Percentiles rank a stretch among this genome's conserved stretches.
Evolutionary conservation across 2,329 filamentous ascomycete genomes (phyloP).

Genomic region (Hymenoscyphus occultus): DNA sequence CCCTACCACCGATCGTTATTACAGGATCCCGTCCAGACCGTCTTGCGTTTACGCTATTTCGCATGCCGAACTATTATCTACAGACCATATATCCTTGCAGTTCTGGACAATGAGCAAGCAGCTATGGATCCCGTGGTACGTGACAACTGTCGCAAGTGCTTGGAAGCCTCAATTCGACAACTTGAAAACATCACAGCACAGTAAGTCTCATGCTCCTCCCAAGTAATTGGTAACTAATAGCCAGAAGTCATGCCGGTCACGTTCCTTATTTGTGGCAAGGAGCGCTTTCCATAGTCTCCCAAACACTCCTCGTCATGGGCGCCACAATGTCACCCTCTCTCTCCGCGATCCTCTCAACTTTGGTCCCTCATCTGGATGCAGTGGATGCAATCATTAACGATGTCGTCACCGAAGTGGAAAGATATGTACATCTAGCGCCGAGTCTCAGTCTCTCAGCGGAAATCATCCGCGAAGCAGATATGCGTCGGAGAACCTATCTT

Average conservation of each 20-base stretch:
- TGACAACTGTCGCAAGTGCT: conserved; percentile 76
- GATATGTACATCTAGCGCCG: conserved; percentile 71
- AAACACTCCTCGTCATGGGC: conserved; percentile 79
- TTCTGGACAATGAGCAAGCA: conserved; percentile 73
- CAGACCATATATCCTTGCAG: conserved; percentile 76
- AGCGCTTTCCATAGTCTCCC: conserved; percentile 77
- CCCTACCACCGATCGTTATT: conserved; percentile 66
- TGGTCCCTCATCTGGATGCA: conserved; percentile 55
- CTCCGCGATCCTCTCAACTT: conserved; percentile 57
- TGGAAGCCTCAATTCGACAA: conserved; percentile 77
- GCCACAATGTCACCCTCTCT: conserved; percentile 77
- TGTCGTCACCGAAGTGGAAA: conserved; percentile 72
- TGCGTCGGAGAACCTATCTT: conserved; percentile 61
- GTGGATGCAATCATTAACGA: conserved; percentile 76
- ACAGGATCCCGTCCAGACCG: conserved; percentile 73
- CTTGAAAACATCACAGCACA: conserved; percentile 76
- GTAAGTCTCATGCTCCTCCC: conserved; percentile 45
- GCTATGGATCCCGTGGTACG: conserved; percentile 69
- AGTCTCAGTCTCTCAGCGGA: conserved; percentile 74
- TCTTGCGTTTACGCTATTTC: conserved; percentile 76
- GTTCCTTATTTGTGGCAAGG: conserved; percentile 87
- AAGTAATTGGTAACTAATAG: conserved; percentile 17
- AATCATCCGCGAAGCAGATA: conserved; percentile 76
- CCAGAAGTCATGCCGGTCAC: conserved; percentile 69
- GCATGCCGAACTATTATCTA: conserved; percentile 86